phyloP scores from a whole-genome alignment of 768 basidiomycete species.

The Leucocoprinus leucothites region DNA sequence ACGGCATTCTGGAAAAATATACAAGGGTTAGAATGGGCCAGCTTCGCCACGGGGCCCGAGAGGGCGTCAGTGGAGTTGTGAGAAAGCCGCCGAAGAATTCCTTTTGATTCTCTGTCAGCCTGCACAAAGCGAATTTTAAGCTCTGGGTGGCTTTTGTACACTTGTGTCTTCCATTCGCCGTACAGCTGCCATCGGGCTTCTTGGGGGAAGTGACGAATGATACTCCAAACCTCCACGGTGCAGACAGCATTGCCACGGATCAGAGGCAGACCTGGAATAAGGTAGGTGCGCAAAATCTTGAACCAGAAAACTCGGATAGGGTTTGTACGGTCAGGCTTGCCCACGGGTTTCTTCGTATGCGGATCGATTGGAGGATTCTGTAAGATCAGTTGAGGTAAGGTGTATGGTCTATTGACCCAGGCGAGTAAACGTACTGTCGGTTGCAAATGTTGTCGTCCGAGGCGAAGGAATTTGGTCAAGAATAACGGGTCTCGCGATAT shows the following conservation, averaged over 20 bases:
- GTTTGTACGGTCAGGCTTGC: constrained; percentile 51
- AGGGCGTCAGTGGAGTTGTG: constrained; percentile 81
- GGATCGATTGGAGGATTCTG: constrained; percentile 51
- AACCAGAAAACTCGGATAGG: constrained; percentile 83
- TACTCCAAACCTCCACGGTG: constrained; percentile 90
- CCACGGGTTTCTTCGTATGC: constrained; percentile 56
- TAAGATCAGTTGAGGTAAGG: neutral
- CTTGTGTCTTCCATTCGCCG: constrained; percentile 86
- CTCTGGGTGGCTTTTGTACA: constrained; percentile 74
- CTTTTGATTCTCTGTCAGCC: constrained; percentile 85
- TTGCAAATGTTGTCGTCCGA: constrained; percentile 66
- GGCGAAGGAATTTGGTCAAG: constrained; percentile 74
- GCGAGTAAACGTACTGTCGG: constrained; percentile 23
- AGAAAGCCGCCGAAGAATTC: constrained; percentile 83
- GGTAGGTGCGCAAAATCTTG: constrained; percentile 69
- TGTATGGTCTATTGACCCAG: neutral
- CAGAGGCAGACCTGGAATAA: constrained; percentile 85
- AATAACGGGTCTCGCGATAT: constrained; percentile 76
- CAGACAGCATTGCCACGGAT: constrained; percentile 85
- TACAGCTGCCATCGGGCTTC: constrained; percentile 87
- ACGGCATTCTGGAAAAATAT: constrained; percentile 88
- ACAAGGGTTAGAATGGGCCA: constrained; percentile 92
- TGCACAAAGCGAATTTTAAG: constrained; percentile 78
- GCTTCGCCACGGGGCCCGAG: constrained; percentile 85
- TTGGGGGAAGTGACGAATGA: constrained; percentile 76